Evolutionary conservation across 2,329 filamentous ascomycete genomes (phyloP).

Genomic region (Delphinella strobiligena): DNA sequence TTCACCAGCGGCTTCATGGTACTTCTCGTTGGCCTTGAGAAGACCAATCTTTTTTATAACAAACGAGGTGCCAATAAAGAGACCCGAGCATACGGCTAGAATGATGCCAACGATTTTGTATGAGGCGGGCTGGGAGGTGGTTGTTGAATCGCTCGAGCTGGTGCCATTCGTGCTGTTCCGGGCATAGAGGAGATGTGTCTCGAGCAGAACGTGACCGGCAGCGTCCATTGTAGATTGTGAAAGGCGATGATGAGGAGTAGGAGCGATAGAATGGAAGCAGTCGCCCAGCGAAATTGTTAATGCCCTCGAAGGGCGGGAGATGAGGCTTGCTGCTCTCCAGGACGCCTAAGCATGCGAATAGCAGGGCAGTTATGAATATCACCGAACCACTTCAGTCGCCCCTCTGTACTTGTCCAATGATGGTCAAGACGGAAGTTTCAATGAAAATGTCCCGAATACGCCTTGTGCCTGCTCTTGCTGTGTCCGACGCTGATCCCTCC

Average conservation of each 20-base stretch:
- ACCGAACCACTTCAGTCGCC: too few relatives aligned
- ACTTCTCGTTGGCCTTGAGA: slow-evolving; percentile 87
- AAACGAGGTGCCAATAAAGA: slow-evolving; percentile 91
- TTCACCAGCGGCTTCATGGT: slow-evolving; percentile 89
- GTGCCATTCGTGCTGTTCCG: slow-evolving; percentile 23
- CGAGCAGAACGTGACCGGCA: slow-evolving; percentile 24
- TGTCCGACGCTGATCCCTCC: too few relatives aligned
- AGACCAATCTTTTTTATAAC: slow-evolving; percentile 90
- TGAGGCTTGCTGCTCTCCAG: neutral
- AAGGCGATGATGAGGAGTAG: too few relatives aligned
- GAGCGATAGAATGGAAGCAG: too few relatives aligned
- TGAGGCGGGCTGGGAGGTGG: slow-evolving; percentile 34
- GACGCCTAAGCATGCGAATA: neutral
- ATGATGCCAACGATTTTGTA: slow-evolving; percentile 84
- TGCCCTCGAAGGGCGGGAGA: neutral
- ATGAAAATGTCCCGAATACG: too few relatives aligned
- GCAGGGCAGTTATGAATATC: too few relatives aligned
- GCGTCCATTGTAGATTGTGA: slow-evolving; percentile 29
- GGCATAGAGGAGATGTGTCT: slow-evolving; percentile 31
- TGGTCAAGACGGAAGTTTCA: too few relatives aligned
- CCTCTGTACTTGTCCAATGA: too few relatives aligned
- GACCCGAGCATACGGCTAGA: slow-evolving; percentile 72
- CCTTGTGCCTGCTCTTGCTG: too few relatives aligned
- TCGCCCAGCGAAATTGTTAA: too few relatives aligned
- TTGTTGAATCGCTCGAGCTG: slow-evolving; percentile 9